Conservation (phyloP, 371 early-diverging fungal genomes). For the Mucor plumbeus region DNA sequence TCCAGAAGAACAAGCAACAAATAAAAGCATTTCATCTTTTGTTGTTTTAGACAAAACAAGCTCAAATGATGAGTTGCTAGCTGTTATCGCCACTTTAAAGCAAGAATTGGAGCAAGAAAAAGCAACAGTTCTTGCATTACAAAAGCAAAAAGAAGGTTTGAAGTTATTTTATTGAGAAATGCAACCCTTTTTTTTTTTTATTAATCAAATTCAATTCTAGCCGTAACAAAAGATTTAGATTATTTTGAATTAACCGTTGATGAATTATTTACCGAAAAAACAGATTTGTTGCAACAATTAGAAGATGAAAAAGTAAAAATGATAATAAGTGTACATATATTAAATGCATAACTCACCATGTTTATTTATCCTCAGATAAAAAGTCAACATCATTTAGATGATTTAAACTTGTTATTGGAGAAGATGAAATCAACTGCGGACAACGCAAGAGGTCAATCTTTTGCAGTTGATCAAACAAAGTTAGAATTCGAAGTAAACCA, state of each 20-base stretch:
- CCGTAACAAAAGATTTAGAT: conserved; percentile 51
- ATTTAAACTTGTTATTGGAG: conserved; percentile 22
- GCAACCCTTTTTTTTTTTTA: not conserved
- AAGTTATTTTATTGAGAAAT: not conserved
- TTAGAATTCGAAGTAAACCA: conserved; percentile 21
- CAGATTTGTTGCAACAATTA: conserved; percentile 35
- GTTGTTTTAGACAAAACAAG: conserved; percentile 1
- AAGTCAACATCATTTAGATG: conserved; percentile 27
- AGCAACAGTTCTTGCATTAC: conserved; percentile 21
- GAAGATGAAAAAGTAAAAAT: conserved; percentile 45
- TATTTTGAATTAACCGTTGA: conserved; percentile 55
- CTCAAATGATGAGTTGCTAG: conserved; percentile 1
- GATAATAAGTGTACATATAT: not conserved
- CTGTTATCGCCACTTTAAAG: conserved; percentile 5
- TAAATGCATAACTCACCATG: not conserved
- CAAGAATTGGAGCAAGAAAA: conserved; percentile 26
- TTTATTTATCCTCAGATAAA: conserved; percentile 13
- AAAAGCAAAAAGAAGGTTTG: conserved; percentile 35
- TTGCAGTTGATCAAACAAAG: conserved; percentile 29
- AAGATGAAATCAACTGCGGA: conserved; percentile 30
- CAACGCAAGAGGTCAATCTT: conserved; percentile 31
- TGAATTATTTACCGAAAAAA: conserved; percentile 55
- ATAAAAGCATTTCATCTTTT: conserved; percentile 9
- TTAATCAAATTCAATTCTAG: conserved; percentile 16
- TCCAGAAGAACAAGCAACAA: conserved; percentile 6